Conservation (phyloP, 2,329 filamentous ascomycete genomes). For the Claviceps sp. region DNA sequence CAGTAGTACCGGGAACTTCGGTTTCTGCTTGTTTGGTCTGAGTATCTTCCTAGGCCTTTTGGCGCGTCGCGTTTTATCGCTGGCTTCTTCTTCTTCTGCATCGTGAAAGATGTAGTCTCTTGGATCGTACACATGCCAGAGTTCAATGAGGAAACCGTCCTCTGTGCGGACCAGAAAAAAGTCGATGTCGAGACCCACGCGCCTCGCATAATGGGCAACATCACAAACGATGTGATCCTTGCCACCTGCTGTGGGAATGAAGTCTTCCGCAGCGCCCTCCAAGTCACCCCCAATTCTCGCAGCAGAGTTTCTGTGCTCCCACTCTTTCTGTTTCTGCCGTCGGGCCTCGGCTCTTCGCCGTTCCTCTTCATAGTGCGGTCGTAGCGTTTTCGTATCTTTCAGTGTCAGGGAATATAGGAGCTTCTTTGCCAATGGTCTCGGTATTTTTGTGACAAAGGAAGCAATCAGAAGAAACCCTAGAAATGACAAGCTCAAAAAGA, state of each 20-base stretch:
- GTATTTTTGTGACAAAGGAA: slow-evolving; percentile 54
- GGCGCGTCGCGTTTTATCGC: not conserved
- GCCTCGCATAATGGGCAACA: slow-evolving; percentile 70
- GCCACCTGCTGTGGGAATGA: slow-evolving; percentile 64
- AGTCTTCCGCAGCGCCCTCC: slow-evolving; percentile 39
- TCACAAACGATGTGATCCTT: slow-evolving; percentile 67
- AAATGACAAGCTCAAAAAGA: slow-evolving; percentile 62
- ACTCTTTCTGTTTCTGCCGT: slow-evolving; percentile 44
- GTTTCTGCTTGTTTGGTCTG: slow-evolving; percentile 26
- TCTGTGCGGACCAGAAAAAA: slow-evolving; percentile 78
- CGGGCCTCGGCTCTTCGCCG: slow-evolving; percentile 41
- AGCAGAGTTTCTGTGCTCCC: slow-evolving; percentile 35
- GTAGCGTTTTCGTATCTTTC: slow-evolving; percentile 40
- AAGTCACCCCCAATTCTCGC: slow-evolving; percentile 26
- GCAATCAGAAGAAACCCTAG: slow-evolving; percentile 64
- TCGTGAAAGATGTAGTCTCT: slow-evolving; percentile 44
- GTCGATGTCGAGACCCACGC: slow-evolving; percentile 79
- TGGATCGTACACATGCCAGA: slow-evolving; percentile 86
- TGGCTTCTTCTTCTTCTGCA: too few relatives aligned
- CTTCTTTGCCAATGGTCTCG: slow-evolving; percentile 29
- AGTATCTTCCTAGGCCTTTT: slow-evolving; percentile 25
- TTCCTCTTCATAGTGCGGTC: slow-evolving; percentile 68
- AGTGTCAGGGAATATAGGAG: slow-evolving; percentile 41
- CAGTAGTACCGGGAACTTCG: slow-evolving; percentile 70
- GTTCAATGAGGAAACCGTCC: slow-evolving; percentile 78